A percentile compares a stretch with the other conserved stretches of the same genome.
These are phyloP conservation scores for Phlyctochytrium bullatum DNA, from an alignment of 192 early-diverging fungal genomes.

Conservation along the genomic window DNA sequence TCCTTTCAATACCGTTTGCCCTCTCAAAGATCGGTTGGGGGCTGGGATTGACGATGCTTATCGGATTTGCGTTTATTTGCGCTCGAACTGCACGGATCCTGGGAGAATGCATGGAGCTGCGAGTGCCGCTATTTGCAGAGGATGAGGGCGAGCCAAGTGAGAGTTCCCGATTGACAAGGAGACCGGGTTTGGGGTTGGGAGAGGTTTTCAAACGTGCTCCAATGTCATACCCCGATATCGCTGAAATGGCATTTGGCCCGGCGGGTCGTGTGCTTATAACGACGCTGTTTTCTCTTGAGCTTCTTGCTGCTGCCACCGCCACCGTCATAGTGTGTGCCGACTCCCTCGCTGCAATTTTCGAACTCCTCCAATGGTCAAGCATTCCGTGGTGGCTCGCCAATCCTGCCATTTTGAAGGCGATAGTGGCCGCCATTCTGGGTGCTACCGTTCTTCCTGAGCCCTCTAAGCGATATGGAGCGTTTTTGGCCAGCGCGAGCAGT, in stretches of 20 bases:
- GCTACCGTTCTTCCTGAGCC: slow-evolving; percentile 49
- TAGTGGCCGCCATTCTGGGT: slow-evolving; percentile 44
- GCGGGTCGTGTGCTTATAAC: slow-evolving; percentile 36
- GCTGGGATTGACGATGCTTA: slow-evolving; percentile 49
- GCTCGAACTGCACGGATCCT: slow-evolving; percentile 61
- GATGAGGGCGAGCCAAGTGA: not conserved
- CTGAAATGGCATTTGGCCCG: slow-evolving; percentile 45
- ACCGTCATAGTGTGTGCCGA: slow-evolving; percentile 49
- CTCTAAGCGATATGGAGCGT: slow-evolving; percentile 50
- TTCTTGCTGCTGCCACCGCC: slow-evolving; percentile 45
- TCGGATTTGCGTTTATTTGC: slow-evolving; percentile 31
- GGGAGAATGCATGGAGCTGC: slow-evolving; percentile 48
- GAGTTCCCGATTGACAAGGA: not conserved
- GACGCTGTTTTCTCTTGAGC: slow-evolving; percentile 44
- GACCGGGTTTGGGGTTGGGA: not conserved
- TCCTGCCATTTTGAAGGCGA: slow-evolving; percentile 46
- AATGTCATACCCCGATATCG: slow-evolving; percentile 46
- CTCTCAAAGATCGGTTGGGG: slow-evolving; percentile 59
- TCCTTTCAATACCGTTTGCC: slow-evolving; percentile 60
- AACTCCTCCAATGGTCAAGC: slow-evolving; percentile 35
- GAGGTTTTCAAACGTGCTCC: not conserved
- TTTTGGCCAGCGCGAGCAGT: slow-evolving; percentile 26
- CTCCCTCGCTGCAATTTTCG: slow-evolving; percentile 35
- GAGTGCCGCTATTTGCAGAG: slow-evolving; percentile 1
- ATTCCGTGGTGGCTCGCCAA: slow-evolving; percentile 28